Evolutionary conservation across 129 eudicot genomes (phyloP), one percentile per base, ranked within the genome.

Genomic region (Flaveria brownii): DNA sequence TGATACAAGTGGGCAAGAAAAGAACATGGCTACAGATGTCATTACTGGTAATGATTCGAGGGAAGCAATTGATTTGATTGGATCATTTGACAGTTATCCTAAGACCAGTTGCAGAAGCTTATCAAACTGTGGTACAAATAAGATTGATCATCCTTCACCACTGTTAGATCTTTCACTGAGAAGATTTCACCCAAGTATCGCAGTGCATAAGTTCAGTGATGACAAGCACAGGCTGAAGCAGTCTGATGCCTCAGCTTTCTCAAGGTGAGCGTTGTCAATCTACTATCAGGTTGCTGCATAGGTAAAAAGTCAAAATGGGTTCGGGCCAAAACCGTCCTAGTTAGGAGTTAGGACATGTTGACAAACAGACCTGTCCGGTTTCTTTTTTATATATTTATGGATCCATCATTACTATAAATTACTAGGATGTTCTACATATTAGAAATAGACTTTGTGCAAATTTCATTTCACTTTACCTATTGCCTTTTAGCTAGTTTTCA

Each of bases 1-100:
- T 23, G 60, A 83, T 16, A 74, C 60, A 60, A 65, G 72, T 51
- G 54, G 80, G 51, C 66, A 43, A 70, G 85, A 65, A 69, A 84
- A 71, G 71, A 80, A 71, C 17, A 57, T 17, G 73, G 81, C 76
- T 45, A 79, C 76, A 49, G 82, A 85, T 68, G 78, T 71, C 47
- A 81, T 28, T 63, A 14, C 22, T 49, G 68, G 54, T 73, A 77
- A 80, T 4, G 4, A 80, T 74, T 84, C 79, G 14, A 84, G 86
- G 85, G 97, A 88, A 80, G 97, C 96, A 73, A 93, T 93, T 49
- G 98, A 93, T 77, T 86, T 93, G 57, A 88, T 93, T 68, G 97
- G 98, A 62, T 81, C 97, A 42, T 85, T 91, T 72, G 91, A 86
- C 69, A 87, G 77, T 55, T 70, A 82, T 80, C 89, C 86, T 1